Percentiles rank a stretch among this genome's conserved stretches.
phyloP scores from a whole-genome alignment of 2,329 filamentous ascomycete genomes.

The Calycina marina region DNA sequence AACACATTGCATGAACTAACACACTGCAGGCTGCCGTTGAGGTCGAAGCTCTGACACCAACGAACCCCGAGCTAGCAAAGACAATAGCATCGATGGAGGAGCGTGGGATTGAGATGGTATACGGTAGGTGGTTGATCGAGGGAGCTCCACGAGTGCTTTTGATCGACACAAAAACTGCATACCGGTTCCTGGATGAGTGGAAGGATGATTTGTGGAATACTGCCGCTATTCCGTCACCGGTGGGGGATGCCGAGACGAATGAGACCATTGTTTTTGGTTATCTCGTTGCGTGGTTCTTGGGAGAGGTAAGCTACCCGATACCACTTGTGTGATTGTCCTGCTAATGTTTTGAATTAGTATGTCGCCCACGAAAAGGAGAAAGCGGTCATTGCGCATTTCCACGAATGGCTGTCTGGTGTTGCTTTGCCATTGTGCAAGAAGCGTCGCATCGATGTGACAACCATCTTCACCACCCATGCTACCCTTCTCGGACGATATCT shows the following conservation, averaged over 20 bases:
- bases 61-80: conserved; percentile 59
- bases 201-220: conserved; percentile 90
- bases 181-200: conserved; percentile 88
- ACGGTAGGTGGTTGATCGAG: conserved; percentile 95
- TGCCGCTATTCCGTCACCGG: conserved; percentile 85
- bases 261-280: conserved; percentile 97
- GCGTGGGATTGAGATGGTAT: conserved; percentile 76
- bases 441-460: conserved; percentile 89
- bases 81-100: conserved; percentile 91
- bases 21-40: conserved; percentile 72
- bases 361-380: conserved; percentile 83
- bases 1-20: not conserved
- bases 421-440: conserved; percentile 84
- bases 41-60: conserved; percentile 83
- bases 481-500: conserved; percentile 91
- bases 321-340: not conserved
- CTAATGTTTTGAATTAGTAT: conserved; percentile 45
- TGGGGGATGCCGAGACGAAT: conserved; percentile 86
- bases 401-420: conserved; percentile 95
- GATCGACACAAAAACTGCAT: conserved; percentile 89
- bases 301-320: conserved; percentile 53
- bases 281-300: conserved; percentile 92
- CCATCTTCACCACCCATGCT: conserved; percentile 96
- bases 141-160: conserved; percentile 86
- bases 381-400: conserved; percentile 94